Base-by-base conservation (phyloP, 1,284 basidiomycete genomes). In the Boletus semigastroideus region DNA sequence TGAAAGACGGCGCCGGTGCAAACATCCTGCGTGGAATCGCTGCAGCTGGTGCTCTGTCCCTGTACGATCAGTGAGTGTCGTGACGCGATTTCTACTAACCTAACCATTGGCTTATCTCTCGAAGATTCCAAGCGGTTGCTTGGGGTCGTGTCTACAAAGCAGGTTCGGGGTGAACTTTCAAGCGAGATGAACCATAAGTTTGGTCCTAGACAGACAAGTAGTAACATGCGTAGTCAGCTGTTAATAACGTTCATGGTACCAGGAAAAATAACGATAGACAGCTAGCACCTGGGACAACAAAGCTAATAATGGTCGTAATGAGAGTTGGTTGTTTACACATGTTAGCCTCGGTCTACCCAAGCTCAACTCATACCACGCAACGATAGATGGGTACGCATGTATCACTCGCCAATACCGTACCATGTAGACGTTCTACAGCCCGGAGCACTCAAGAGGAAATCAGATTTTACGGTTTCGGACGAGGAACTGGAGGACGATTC, bases 11-110 rank as follows among this genome's bases (percentile, higher is more conserved):
- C 38, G 82, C 80, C 57, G 82, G 80, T 54, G 83, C 82, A 38
- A 87, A 89, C 71, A 71, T 79, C 49, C 57, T 79, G 17, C 76
- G 77, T 69, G 85, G 86, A 69, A 79, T 90, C 53, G 87, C 88
- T 52, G 83, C 82, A 62, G 86, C 86, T 49, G 86, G 84, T 72
- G 85, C 85, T 42, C 72, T 90, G 57, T 82, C 86, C 13, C 70
- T 87, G 46, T 85, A 84, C 65, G 83, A 88, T 73, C 78, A 86
- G 76, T 78, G 77, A 71, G 76, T 74, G 56, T 41, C 28, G 5
- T 27, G 2, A 12, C 30, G 25, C 13, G 7, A 13, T 39, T 30
- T 39, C 31, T 30, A 33, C 8, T 27, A 20, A 42, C 36, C 8
- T 27, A 20, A 42, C 36, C 30, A 42, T 30, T 8, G 4, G 28